These are phyloP conservation scores for Paratrypanosoma confusum DNA, from an alignment of 208 protist species.

Conservation along the genomic window DNA sequence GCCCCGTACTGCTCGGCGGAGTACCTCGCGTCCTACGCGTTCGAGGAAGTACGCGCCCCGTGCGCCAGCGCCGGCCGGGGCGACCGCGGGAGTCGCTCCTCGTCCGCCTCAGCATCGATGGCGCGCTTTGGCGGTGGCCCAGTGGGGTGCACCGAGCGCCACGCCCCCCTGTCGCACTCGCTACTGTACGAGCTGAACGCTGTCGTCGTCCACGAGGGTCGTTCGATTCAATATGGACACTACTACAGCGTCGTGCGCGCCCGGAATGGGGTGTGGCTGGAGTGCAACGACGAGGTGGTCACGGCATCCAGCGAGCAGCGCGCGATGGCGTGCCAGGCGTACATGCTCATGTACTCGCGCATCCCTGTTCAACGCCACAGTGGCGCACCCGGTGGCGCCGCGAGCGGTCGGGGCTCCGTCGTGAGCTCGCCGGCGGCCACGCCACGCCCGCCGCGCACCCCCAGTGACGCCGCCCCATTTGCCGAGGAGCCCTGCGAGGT, in stretches of 20 bases:
- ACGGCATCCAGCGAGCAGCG: constrained; percentile 43
- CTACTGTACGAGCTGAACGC: constrained; percentile 84
- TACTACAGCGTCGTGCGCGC: constrained; percentile 83
- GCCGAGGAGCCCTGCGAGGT: too few species aligned
- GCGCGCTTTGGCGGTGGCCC: neutral
- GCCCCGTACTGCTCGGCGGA: constrained; percentile 35
- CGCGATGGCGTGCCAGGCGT: constrained; percentile 64
- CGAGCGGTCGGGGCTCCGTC: neutral
- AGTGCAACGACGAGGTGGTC: constrained; percentile 76
- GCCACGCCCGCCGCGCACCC: neutral
- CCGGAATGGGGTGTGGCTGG: constrained; percentile 75
- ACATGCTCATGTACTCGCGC: constrained; percentile 85
- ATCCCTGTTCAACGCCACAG: too few species aligned
- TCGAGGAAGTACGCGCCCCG: too few species aligned
- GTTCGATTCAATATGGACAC: constrained; percentile 72
- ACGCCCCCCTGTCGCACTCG: constrained; percentile 2
- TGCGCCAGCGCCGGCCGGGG: neutral
- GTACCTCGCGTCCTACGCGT: neutral
- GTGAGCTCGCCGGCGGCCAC: neutral
- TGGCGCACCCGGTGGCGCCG: neutral
- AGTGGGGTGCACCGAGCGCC: constrained; percentile 3
- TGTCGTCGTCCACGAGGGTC: constrained; percentile 81
- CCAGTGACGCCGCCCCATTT: neutral
- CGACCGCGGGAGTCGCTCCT: neutral
- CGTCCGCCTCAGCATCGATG: too few species aligned